Percentiles rank a stretch among this genome's conserved stretches.
phyloP scores from a whole-genome alignment of 768 basidiomycete genomes.

The Pulveroboletus ravenelii region DNA sequence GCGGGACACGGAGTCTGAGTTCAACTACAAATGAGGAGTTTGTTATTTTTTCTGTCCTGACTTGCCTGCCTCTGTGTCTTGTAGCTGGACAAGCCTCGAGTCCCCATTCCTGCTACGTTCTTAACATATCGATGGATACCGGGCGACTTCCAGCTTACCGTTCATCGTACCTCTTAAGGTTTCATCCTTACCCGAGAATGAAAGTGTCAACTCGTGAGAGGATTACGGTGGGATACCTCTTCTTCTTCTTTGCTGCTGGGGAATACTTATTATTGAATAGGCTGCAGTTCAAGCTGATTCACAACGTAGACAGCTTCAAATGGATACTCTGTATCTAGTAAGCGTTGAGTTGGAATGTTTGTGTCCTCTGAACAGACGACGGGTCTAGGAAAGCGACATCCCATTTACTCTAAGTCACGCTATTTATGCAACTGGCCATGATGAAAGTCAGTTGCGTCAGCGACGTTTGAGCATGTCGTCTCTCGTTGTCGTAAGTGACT shows the following conservation, averaged over 20 bases:
- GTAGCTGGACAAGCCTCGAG: not conserved
- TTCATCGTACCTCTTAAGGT: conserved; percentile 27
- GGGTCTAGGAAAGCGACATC: conserved; percentile 9
- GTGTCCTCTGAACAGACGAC: not conserved
- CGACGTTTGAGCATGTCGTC: conserved; percentile 17
- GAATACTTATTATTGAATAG: conserved; percentile 12
- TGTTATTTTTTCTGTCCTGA: conserved; percentile 2
- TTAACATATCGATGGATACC: conserved; percentile 13
- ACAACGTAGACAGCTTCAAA: not conserved
- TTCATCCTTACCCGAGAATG: conserved; percentile 27
- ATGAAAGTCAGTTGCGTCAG: conserved; percentile 1
- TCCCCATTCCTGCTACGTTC: not conserved
- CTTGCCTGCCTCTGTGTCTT: conserved; percentile 1
- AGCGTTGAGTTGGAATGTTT: not conserved
- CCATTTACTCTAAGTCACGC: conserved; percentile 1
- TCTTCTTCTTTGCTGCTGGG: conserved; percentile 5
- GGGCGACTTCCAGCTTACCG: conserved; percentile 21
- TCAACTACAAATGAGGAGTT: conserved; percentile 14
- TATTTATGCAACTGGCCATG: conserved; percentile 1
- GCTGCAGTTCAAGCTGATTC: conserved; percentile 1
- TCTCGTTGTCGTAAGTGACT: conserved; percentile 21
- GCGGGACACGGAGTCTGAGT: conserved; percentile 18
- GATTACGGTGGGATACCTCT: conserved; percentile 16
- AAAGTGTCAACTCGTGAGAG: conserved; percentile 23
- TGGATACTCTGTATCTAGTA: not conserved